A percentile compares a stretch with the other conserved stretches of the same genome.
Conservation (phyloP, 2,329 filamentous ascomycete genomes). For the Cladobotryum mycophilum region DNA sequence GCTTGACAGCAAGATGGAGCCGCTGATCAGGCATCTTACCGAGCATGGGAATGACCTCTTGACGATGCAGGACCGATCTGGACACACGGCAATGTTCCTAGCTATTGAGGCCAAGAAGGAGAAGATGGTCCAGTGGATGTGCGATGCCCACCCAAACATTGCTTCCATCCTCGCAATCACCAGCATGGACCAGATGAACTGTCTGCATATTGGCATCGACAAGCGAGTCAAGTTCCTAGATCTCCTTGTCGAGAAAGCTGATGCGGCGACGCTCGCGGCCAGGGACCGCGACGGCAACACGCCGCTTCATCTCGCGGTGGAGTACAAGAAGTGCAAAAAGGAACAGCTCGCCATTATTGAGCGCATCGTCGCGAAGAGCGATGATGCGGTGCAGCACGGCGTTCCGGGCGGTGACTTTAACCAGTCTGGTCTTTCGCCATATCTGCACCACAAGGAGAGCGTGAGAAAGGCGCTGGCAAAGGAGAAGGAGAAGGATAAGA, state of each 20-base stretch:
- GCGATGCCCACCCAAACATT: slow-evolving; percentile 7
- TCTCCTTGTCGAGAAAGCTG: slow-evolving; percentile 13
- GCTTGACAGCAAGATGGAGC: slow-evolving; percentile 15
- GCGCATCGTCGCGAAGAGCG: slow-evolving; percentile 14
- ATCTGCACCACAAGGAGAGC: slow-evolving; percentile 14
- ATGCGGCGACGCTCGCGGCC: slow-evolving; percentile 10
- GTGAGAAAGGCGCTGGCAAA: slow-evolving; percentile 3
- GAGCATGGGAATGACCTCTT: slow-evolving; percentile 6
- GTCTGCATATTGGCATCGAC: slow-evolving; percentile 10
- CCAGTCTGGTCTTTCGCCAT: slow-evolving; percentile 12
- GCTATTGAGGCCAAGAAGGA: slow-evolving; percentile 12
- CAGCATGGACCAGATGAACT: slow-evolving; percentile 11
- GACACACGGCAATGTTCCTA: slow-evolving; percentile 9
- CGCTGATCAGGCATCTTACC: slow-evolving; percentile 9
- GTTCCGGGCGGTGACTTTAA: slow-evolving; percentile 13
- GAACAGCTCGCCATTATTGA: slow-evolving; percentile 16
- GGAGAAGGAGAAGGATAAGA: slow-evolving; percentile 6
- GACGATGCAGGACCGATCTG: slow-evolving; percentile 4
- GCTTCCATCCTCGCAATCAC: slow-evolving; percentile 9
- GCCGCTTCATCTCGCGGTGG: slow-evolving; percentile 19
- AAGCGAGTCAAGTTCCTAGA: slow-evolving; percentile 16
- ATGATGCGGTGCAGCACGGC: slow-evolving; percentile 5
- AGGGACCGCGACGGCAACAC: slow-evolving; percentile 14
- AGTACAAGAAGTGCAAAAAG: slow-evolving; percentile 16
- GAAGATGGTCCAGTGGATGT: slow-evolving; percentile 14